Conservation (phyloP, 495 filamentous ascomycete genomes). For the Podospora australis region DNA sequence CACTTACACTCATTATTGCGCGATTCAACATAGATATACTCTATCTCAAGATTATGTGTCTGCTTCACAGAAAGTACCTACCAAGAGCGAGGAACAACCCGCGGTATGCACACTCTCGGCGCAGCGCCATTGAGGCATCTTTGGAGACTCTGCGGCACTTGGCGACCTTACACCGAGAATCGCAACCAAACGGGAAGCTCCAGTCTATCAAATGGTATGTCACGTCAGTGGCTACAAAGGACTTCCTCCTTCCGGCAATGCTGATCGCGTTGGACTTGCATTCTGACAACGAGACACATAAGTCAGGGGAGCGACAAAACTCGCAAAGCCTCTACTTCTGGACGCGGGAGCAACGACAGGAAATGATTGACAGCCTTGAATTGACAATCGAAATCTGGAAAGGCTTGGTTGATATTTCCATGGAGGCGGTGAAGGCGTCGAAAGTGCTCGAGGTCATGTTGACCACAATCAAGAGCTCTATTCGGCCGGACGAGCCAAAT, state of each 20-base stretch:
- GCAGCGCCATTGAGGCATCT: slow-evolving; percentile 72
- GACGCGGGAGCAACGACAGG: slow-evolving; percentile 61
- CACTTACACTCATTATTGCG: slow-evolving; percentile 71
- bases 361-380: slow-evolving; percentile 70
- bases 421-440: slow-evolving; percentile 82
- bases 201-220: slow-evolving; percentile 69
- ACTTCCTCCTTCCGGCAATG: slow-evolving; percentile 87
- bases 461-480: slow-evolving; percentile 54
- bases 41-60: slow-evolving; percentile 73
- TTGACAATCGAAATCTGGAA: slow-evolving; percentile 73
- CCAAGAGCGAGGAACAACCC: slow-evolving; percentile 61
- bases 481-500: slow-evolving; percentile 14
- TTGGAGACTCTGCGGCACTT: slow-evolving; percentile 71
- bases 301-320: slow-evolving; percentile 27
- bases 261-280: slow-evolving; percentile 75
- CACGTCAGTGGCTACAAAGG: slow-evolving; percentile 67
- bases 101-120: slow-evolving; percentile 73
- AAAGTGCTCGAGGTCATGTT: slow-evolving; percentile 75
- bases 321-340: slow-evolving; percentile 55
- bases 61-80: slow-evolving; percentile 81
- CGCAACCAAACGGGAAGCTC: slow-evolving; percentile 63
- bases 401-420: slow-evolving; percentile 62
- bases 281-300: slow-evolving; percentile 37
- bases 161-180: slow-evolving; percentile 68
- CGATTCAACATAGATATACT: slow-evolving; percentile 75